Conservation (phyloP, 2,329 filamentous ascomycete species). For the Exophiala aquamarina region DNA sequence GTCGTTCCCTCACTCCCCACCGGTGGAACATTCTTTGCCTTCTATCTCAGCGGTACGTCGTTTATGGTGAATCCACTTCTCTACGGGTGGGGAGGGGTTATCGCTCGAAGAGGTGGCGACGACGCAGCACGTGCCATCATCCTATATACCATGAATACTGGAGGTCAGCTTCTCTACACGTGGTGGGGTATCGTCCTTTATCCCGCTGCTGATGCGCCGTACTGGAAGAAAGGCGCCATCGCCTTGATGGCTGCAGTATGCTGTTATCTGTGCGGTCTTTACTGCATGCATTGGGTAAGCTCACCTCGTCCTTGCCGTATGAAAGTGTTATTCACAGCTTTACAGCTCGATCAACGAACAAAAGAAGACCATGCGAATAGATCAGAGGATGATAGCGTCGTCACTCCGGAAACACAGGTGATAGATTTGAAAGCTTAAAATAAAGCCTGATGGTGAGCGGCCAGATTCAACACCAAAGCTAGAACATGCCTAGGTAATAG, state of each 20-base stretch:
- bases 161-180: neutral
- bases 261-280: neutral
- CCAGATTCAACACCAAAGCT: too few species aligned
- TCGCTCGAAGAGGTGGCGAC: neutral
- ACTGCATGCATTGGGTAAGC: too few species aligned
- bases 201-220: neutral
- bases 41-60: neutral
- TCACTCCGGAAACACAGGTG: too few species aligned
- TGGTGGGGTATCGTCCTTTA: neutral
- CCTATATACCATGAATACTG: slow-evolving; percentile 2
- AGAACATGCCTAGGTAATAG: too few species aligned
- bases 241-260: neutral
- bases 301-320: too few species aligned
- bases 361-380: too few species aligned
- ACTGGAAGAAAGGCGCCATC: slow-evolving; percentile 4
- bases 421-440: too few species aligned
- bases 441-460: too few species aligned
- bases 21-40: neutral
- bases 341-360: too few species aligned
- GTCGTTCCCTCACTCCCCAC: neutral
- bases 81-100: neutral
- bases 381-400: too few species aligned
- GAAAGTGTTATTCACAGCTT: too few species aligned
- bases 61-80: neutral
- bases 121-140: neutral